Evolutionary conservation across 2,329 filamentous ascomycete species (phyloP).

Genomic region (Colletotrichum orbiculare): DNA sequence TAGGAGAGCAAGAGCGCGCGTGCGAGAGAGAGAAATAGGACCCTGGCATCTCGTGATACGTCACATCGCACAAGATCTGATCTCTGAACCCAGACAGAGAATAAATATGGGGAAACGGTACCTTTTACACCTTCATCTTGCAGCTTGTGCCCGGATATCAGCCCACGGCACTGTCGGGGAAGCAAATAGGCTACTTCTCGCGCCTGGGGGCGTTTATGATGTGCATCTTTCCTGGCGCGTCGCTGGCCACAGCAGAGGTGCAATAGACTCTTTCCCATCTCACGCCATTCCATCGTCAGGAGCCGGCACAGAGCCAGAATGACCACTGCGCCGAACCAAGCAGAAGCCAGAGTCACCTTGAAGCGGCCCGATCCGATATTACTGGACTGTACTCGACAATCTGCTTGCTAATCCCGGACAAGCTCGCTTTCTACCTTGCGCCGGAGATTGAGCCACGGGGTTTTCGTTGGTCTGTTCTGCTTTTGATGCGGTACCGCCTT

Average conservation of each 20-base stretch:
- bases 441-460: conserved; percentile 9
- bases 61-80: conserved; percentile 65
- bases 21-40: conserved; percentile 10
- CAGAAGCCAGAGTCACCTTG: conserved; percentile 21
- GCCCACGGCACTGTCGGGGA: not conserved
- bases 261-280: conserved; percentile 9
- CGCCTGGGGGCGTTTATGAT: conserved; percentile 13
- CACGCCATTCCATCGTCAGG: conserved; percentile 4
- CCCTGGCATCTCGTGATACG: conserved; percentile 50
- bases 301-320: not conserved
- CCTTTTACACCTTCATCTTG: conserved; percentile 38
- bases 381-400: conserved; percentile 29
- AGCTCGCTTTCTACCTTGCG: not conserved
- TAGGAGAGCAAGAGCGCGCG: too few species aligned
- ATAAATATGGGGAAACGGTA: conserved; percentile 46
- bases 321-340: conserved; percentile 1
- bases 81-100: conserved; percentile 41
- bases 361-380: conserved; percentile 45
- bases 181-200: conserved; percentile 7
- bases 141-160: conserved; percentile 28
- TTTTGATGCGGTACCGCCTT: not conserved
- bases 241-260: conserved; percentile 10
- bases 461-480: conserved; percentile 17
- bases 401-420: conserved; percentile 12
- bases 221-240: conserved; percentile 17